Evolutionary conservation across 1,139 yeast species (phyloP).

Genomic region (Blastobotrys capitulatus): DNA sequence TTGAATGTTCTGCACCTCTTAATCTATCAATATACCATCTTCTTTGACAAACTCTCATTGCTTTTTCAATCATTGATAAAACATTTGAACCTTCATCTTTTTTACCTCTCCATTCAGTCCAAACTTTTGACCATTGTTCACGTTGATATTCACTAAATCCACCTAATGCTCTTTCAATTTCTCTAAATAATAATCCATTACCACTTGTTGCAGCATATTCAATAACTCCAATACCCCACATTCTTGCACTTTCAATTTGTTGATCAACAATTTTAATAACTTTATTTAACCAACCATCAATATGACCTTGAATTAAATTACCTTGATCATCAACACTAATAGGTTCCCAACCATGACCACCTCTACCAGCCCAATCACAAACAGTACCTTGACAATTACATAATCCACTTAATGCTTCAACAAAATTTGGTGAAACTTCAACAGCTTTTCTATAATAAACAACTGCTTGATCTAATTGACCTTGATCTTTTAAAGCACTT

Average conservation of each 20-base stretch:
- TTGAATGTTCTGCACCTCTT: constrained; percentile 13
- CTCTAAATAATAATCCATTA: constrained; percentile 15
- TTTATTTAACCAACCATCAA: constrained; percentile 29
- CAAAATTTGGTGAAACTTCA: constrained; percentile 28
- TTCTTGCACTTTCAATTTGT: constrained; percentile 25
- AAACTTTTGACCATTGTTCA: constrained; percentile 18
- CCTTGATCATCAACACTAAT: constrained; percentile 28
- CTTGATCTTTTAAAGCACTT: constrained; percentile 31
- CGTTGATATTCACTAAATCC: constrained; percentile 18
- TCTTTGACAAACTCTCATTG: constrained; percentile 26
- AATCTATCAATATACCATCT: constrained; percentile 29
- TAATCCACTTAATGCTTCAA: constrained; percentile 33
- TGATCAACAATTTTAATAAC: constrained; percentile 24
- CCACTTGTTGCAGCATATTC: constrained; percentile 16
- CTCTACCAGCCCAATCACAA: constrained; percentile 34
- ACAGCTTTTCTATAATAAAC: constrained; percentile 30
- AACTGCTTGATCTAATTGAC: constrained; percentile 31
- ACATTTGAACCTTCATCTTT: constrained; percentile 29
- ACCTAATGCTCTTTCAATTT: constrained; percentile 22
- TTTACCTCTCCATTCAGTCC: constrained; percentile 20
- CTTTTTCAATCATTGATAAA: constrained; percentile 26
- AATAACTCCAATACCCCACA: constrained; percentile 31
- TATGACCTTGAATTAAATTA: constrained; percentile 19
- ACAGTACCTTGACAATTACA: constrained; percentile 32
- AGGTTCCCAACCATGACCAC: constrained; percentile 30